These are phyloP conservation scores for Daldinia loculata DNA, from an alignment of 495 filamentous ascomycete genomes.

Conservation along the genomic window DNA sequence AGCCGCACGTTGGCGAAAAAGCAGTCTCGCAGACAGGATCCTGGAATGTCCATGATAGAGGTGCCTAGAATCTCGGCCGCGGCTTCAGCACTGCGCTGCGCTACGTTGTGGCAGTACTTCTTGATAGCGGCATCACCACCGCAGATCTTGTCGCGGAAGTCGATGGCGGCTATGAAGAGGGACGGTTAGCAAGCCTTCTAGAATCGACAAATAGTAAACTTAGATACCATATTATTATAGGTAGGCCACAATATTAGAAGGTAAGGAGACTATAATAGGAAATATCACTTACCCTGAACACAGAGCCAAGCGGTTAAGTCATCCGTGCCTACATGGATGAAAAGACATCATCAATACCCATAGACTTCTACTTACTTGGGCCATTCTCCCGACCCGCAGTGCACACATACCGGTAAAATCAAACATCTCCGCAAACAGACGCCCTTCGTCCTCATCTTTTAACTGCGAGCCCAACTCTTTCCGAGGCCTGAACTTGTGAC, in stretches of 20 bases:
- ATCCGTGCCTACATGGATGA: slow-evolving; percentile 14
- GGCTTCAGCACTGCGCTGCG: slow-evolving; percentile 61
- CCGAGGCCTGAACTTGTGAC: slow-evolving; percentile 58
- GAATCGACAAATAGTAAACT: not conserved
- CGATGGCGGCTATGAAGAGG: slow-evolving; percentile 68
- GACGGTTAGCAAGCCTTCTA: not conserved
- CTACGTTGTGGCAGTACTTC: slow-evolving; percentile 64
- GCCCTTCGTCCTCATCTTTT: not conserved
- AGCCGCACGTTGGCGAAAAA: slow-evolving; percentile 72
- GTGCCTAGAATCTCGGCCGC: slow-evolving; percentile 70
- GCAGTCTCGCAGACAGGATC: slow-evolving; percentile 49
- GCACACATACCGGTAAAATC: slow-evolving; percentile 38
- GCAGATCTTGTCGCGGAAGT: slow-evolving; percentile 68
- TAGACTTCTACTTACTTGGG: not conserved
- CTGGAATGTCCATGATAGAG: slow-evolving; percentile 67
- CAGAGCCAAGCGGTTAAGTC: slow-evolving; percentile 37
- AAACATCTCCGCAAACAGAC: slow-evolving; percentile 32
- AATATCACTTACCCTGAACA: slow-evolving; percentile 21
- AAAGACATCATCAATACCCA: not conserved
- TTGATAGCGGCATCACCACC: slow-evolving; percentile 76
- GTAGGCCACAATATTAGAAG: not conserved
- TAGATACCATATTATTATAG: not conserved
- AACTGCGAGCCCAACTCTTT: not conserved
- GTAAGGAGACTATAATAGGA: not conserved
- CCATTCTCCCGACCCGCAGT: too few species aligned